These are phyloP conservation scores for Coleophoma crateriformis DNA, from an alignment of 2,329 filamentous ascomycete species.

Conservation along the genomic window DNA sequence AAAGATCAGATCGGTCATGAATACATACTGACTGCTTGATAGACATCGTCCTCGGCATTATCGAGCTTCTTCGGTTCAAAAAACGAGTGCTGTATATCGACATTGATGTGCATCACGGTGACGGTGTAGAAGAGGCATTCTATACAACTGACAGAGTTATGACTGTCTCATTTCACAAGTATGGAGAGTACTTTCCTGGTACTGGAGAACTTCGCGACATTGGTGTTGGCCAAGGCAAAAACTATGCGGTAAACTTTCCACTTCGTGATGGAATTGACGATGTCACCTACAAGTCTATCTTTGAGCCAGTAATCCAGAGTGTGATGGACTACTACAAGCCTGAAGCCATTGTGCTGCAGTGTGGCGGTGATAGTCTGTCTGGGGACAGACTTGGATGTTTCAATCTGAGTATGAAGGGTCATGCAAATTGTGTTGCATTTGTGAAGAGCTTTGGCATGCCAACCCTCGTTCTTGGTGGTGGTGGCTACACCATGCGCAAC, in stretches of 20 bases:
- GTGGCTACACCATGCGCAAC: constrained; percentile 95
- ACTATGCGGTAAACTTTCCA: constrained; percentile 88
- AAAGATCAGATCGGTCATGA: neutral
- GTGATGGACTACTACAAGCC: constrained; percentile 87
- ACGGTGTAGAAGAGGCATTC: constrained; percentile 90
- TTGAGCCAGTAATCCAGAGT: constrained; percentile 80
- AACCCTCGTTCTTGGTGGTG: constrained; percentile 87
- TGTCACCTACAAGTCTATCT: constrained; percentile 82
- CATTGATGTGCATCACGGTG: constrained; percentile 90
- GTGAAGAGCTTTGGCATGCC: constrained; percentile 83
- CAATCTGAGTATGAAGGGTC: constrained; percentile 94
- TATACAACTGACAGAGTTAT: constrained; percentile 90
- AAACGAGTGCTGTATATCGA: constrained; percentile 97
- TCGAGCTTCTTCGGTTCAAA: constrained; percentile 85
- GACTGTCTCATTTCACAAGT: constrained; percentile 94
- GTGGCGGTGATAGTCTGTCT: constrained; percentile 89
- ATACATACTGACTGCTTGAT: constrained; percentile 36
- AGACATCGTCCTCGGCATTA: constrained; percentile 95
- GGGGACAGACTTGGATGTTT: constrained; percentile 94
- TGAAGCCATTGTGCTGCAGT: constrained; percentile 90
- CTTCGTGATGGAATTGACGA: constrained; percentile 91
- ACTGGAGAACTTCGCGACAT: constrained; percentile 84
- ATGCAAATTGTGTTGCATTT: constrained; percentile 89
- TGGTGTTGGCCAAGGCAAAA: constrained; percentile 80
- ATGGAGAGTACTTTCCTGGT: constrained; percentile 92